Conservation (phyloP, 805 yeast genomes). For the Saccharomycopsis olivae region DNA sequence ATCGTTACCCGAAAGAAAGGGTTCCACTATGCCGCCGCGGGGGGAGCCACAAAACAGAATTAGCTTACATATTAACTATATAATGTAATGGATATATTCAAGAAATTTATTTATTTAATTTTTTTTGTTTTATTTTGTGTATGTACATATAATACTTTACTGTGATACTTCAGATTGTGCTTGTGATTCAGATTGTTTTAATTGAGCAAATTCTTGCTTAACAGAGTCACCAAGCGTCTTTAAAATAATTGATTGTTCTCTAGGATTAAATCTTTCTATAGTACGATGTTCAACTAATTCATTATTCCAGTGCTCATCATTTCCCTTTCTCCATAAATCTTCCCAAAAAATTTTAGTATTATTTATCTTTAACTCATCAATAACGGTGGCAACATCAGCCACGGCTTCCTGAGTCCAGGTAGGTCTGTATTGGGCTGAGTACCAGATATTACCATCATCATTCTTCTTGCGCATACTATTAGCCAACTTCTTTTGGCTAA, state of each 20-base stretch:
- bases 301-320: slow-evolving; percentile 55
- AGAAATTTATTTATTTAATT: too few species aligned
- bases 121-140: too few species aligned
- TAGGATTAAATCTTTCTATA: slow-evolving; percentile 47
- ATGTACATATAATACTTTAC: too few species aligned
- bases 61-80: too few species aligned
- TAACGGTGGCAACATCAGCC: slow-evolving; percentile 63
- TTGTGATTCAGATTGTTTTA: background rate
- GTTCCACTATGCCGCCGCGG: too few species aligned
- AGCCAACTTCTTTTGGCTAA: slow-evolving; percentile 47
- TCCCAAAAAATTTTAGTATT: slow-evolving; percentile 66
- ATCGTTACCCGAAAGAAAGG: too few species aligned
- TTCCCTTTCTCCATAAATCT: slow-evolving; percentile 80
- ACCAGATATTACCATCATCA: slow-evolving; percentile 76
- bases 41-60: too few species aligned
- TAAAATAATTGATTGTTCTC: slow-evolving; percentile 57
- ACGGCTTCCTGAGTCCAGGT: slow-evolving; percentile 85
- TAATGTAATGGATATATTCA: too few species aligned
- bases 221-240: slow-evolving; percentile 37
- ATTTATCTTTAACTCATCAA: slow-evolving; percentile 45
- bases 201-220: slow-evolving; percentile 20
- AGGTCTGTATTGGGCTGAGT: slow-evolving; percentile 80
- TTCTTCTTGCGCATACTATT: slow-evolving; percentile 60
- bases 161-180: too few species aligned
- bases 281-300: slow-evolving; percentile 50